Percentiles rank a stretch among this genome's conserved stretches.
These are phyloP conservation scores for Sphagnum fallax DNA, from an alignment of 228 moss, liverwort and hornwort genomes.

Conservation along the genomic window DNA sequence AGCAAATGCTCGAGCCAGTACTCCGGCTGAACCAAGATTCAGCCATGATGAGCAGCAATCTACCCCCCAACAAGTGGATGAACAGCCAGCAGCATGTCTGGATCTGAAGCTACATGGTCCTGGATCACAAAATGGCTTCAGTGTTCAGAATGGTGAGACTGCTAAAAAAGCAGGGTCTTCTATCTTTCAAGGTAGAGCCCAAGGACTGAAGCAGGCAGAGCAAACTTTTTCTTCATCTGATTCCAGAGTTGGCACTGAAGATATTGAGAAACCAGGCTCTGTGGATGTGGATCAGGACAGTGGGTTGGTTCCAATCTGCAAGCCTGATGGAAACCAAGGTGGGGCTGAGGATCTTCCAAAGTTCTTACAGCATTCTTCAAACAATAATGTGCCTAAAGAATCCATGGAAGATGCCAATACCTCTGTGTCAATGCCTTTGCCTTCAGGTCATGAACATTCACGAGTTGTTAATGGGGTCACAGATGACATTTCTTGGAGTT, in stretches of 20 bases:
- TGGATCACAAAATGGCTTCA: background rate
- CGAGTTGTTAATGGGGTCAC: background rate
- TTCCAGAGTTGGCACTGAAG: background rate
- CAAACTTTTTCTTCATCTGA: background rate
- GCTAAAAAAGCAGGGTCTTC: background rate
- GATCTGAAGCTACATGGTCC: background rate
- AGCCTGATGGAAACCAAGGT: background rate
- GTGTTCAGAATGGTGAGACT: background rate
- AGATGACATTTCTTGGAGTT: too few relatives aligned
- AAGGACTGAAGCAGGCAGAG: too few relatives aligned
- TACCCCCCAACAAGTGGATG: background rate
- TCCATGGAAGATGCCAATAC: background rate
- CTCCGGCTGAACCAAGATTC: background rate
- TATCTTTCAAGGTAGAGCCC: too few relatives aligned
- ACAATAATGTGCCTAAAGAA: background rate
- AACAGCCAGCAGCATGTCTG: background rate
- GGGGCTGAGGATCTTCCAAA: background rate
- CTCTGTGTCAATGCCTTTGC: background rate
- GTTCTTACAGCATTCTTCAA: background rate
- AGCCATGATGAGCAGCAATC: background rate
- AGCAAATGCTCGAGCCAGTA: background rate
- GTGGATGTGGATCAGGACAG: background rate
- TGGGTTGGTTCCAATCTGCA: too few relatives aligned
- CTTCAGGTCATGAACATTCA: background rate
- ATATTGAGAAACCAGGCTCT: background rate